These are phyloP conservation scores for Pleurotus salmoneostramineus DNA, from an alignment of 768 basidiomycete genomes.

Conservation along the genomic window DNA sequence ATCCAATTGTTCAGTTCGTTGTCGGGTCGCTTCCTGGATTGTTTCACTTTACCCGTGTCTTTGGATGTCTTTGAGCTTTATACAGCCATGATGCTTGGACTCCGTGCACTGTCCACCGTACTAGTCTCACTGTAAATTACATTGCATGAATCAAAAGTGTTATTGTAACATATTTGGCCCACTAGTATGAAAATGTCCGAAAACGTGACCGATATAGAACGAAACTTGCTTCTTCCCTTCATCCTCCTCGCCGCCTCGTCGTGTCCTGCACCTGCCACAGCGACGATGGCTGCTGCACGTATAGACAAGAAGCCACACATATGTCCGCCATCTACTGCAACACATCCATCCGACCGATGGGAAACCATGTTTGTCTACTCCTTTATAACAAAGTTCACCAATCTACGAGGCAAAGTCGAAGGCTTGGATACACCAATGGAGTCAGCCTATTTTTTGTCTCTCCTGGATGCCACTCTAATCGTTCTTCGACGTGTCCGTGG, in stretches of 20 bases:
- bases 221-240: conserved; percentile 25
- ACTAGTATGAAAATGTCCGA: conserved; percentile 30
- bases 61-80: not conserved
- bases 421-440: conserved; percentile 80
- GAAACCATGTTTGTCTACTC: conserved; percentile 83
- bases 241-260: conserved; percentile 22
- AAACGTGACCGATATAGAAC: conserved; percentile 25
- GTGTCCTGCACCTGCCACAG: conserved; percentile 33
- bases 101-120: conserved; percentile 5
- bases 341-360: conserved; percentile 81
- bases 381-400: conserved; percentile 81
- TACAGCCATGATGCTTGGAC: not conserved
- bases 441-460: conserved; percentile 44
- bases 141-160: conserved; percentile 1
- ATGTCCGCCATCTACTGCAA: conserved; percentile 59
- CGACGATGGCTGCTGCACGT: conserved; percentile 27
- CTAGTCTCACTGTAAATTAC: not conserved
- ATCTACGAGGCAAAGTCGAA: conserved; percentile 69
- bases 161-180: conserved; percentile 55
- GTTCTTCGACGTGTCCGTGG: not conserved
- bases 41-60: not conserved
- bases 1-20: not conserved
- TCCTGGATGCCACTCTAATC: conserved; percentile 9
- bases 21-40: not conserved
- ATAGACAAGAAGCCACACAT: conserved; percentile 38